Evolutionary conservation across 202 grass and related monocot genomes (phyloP), one percentile per base, ranked within the genome.

Genomic region (Musa balbisiana): DNA sequence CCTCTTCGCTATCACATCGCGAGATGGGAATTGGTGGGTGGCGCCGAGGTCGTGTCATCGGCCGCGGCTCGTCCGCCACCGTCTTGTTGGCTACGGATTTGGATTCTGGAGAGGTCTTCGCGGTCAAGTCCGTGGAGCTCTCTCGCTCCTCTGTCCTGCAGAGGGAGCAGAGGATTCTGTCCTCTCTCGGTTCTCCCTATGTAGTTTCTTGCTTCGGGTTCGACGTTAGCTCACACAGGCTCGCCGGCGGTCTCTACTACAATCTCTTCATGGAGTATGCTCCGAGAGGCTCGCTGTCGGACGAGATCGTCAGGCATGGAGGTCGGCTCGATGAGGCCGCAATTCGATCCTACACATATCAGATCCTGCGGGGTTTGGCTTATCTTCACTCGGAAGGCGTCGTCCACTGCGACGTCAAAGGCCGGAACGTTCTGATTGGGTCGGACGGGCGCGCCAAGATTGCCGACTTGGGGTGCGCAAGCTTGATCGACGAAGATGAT

Each of bases 1-100:
- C 3, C 15, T 69, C 66, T 29, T 9, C 8, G 22, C 11, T 11
- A 12, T 23, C 14, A 8, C 33, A 6, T 43, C 12, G 16, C 16
- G 12, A 15, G 20, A 70, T 70, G 67, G 67, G 23, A 49, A 43
- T 70, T 11, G 29, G 33, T 21, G 59, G 76, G 2, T 88, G 84
- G 22, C 26, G 79, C 76, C 78, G 87, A 24, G 51, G 89, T 68
- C 87, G 81, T 64, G 79, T 84, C 55, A 85, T 92, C 20, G 92
- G 89, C 9, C 86, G 84, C 58, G 92, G 92, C 63, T 87, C 89
- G 27, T 83, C 86, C 11, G 86, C 86, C 52, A 82, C 84, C 11
- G 92, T 96, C 27, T 96, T 80, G 71, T 80, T 89, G n/a, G 86
- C 89, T n/a, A 73, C 83, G 56, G 86, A 82, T 56, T 79, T 78